phyloP scores from a whole-genome alignment of 2,329 filamentous ascomycete species.

The Cladosporium halotolerans region DNA sequence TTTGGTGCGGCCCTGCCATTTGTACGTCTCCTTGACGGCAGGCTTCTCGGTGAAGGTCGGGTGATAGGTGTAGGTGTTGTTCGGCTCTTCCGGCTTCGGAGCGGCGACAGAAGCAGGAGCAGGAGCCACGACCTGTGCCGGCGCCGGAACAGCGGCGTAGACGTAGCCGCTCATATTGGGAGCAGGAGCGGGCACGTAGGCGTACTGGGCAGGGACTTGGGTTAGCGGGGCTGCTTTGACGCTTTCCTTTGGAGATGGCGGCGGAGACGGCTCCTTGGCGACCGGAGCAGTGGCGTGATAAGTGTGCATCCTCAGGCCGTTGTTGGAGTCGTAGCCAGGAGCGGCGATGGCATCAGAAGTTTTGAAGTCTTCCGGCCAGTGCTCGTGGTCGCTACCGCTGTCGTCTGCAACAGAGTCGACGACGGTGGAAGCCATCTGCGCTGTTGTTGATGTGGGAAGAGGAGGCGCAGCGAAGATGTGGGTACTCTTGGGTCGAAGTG shows the following conservation, averaged over 20 bases:
- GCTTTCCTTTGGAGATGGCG: background rate
- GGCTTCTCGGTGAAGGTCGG: slow-evolving; percentile 4
- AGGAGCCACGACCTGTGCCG: slow-evolving; percentile 13
- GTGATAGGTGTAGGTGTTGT: slow-evolving; percentile 8
- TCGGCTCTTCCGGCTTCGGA: background rate
- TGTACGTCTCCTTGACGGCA: slow-evolving; percentile 13
- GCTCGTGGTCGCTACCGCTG: slow-evolving; percentile 24
- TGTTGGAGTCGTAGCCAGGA: slow-evolving; percentile 24
- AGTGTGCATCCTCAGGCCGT: slow-evolving; percentile 22
- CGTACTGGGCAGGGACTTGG: background rate
- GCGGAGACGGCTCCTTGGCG: background rate
- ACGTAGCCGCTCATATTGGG: slow-evolving; percentile 14
- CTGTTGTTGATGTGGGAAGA: background rate
- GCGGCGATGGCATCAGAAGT: slow-evolving; percentile 13
- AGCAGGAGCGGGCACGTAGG: slow-evolving; percentile 8
- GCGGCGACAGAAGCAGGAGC: slow-evolving; percentile 2
- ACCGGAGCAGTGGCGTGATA: slow-evolving; percentile 17
- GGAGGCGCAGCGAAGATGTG: background rate
- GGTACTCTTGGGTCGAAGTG: background rate
- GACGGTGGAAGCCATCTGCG: slow-evolving; percentile 4
- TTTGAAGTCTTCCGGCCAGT: slow-evolving; percentile 26
- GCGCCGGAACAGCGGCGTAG: slow-evolving; percentile 14
- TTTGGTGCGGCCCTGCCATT: slow-evolving; percentile 33
- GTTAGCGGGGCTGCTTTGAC: background rate
- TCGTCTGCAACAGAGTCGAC: background rate